Evolutionary conservation across 2,329 filamentous ascomycete species (phyloP).

Genomic region (Epichloe coenophiala): DNA sequence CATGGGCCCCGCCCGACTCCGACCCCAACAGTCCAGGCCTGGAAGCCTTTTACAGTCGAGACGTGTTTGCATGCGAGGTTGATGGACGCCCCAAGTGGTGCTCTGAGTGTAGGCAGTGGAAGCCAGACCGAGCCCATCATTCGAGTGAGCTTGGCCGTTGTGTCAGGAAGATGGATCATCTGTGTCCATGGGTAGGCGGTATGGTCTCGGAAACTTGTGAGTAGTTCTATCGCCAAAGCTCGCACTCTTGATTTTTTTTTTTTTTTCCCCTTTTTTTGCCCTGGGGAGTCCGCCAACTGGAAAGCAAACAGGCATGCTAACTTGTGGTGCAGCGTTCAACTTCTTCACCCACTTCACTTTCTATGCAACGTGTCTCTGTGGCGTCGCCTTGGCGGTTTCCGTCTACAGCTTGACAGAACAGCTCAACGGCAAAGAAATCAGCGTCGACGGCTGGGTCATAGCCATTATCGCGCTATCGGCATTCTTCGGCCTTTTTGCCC

Average conservation of each 20-base stretch:
- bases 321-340: conserved; percentile 51
- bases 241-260: too few species aligned
- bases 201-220: conserved; percentile 69
- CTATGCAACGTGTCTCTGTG: conserved; percentile 57
- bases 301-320: neutral
- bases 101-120: conserved; percentile 71
- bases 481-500: conserved; percentile 70
- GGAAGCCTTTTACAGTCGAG: conserved; percentile 66
- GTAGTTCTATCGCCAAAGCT: conserved; percentile 11
- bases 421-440: conserved; percentile 21
- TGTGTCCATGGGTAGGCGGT: conserved; percentile 93
- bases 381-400: conserved; percentile 47
- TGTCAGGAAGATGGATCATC: conserved; percentile 85
- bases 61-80: conserved; percentile 70
- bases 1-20: conserved; percentile 26
- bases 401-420: conserved; percentile 50
- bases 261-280: too few species aligned
- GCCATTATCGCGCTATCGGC: conserved; percentile 51
- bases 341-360: conserved; percentile 82
- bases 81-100: conserved; percentile 85
- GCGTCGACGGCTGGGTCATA: conserved; percentile 47
- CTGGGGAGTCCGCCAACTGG: neutral
- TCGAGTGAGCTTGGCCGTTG: conserved; percentile 72
- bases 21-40: conserved; percentile 53
- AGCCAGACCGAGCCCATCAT: conserved; percentile 78